phyloP scores from a whole-genome alignment of 1,284 basidiomycete species.

The Trichosporon asahii region DNA sequence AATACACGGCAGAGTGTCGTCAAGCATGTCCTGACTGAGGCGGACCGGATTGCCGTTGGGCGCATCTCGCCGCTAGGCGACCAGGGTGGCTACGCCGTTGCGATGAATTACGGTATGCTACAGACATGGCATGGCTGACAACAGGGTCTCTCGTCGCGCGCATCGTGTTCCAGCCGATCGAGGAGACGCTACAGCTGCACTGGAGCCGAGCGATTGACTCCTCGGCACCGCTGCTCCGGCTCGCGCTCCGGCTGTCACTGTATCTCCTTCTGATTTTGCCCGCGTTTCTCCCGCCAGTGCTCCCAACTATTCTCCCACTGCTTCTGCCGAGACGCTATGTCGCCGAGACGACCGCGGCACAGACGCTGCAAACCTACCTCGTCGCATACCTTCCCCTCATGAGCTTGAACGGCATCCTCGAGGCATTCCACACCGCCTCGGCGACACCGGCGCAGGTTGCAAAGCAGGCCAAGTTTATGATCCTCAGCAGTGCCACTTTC shows the following conservation, averaged over 20 bases:
- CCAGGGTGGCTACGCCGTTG: conserved; percentile 90
- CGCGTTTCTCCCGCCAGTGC: conserved; percentile 69
- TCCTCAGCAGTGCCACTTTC: conserved; percentile 35
- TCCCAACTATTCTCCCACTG: conserved; percentile 64
- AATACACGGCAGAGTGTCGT: conserved; percentile 66
- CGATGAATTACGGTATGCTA: conserved; percentile 78
- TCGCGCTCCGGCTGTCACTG: conserved; percentile 66
- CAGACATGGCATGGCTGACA: conserved; percentile 12
- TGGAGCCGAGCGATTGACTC: conserved; percentile 63
- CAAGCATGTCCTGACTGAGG: conserved; percentile 93
- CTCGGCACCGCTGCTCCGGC: conserved; percentile 52
- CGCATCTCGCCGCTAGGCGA: conserved; percentile 74
- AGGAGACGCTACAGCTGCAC: conserved; percentile 81
- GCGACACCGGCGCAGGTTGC: conserved; percentile 53
- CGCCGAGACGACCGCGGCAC: conserved; percentile 65
- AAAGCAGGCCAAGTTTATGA: conserved; percentile 42
- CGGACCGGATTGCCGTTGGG: conserved; percentile 85
- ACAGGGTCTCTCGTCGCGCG: conserved; percentile 84
- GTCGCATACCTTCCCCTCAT: conserved; percentile 80
- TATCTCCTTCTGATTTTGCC: conserved; percentile 69
- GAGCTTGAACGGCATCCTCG: conserved; percentile 80
- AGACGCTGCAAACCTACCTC: conserved; percentile 69
- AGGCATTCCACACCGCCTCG: conserved; percentile 80
- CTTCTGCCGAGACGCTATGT: conserved; percentile 70
- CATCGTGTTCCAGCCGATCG: conserved; percentile 86